These are phyloP conservation scores for Colletotrichum sidae DNA, from an alignment of 2,329 filamentous ascomycete species.

Conservation along the genomic window DNA sequence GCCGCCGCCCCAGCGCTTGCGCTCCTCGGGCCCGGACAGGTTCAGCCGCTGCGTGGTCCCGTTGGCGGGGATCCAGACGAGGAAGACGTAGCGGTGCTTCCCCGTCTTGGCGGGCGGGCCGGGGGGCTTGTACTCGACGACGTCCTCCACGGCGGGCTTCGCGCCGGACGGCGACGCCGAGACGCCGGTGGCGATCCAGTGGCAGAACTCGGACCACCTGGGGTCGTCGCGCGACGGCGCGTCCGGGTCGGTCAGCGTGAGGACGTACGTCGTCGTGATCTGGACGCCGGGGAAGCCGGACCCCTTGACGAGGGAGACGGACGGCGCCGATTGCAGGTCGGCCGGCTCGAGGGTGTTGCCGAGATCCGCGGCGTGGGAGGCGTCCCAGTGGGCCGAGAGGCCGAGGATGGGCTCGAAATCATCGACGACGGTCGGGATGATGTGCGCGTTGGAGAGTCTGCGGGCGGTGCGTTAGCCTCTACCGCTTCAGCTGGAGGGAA, in stretches of 20 bases:
- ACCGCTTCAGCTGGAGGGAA: neutral
- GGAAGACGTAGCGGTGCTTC: slow-evolving; percentile 57
- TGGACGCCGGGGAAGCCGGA: slow-evolving; percentile 34
- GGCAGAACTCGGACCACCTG: slow-evolving; percentile 59
- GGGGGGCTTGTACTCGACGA: slow-evolving; percentile 55
- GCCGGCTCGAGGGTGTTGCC: slow-evolving; percentile 35
- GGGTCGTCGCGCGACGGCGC: slow-evolving; percentile 55
- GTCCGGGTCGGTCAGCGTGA: slow-evolving; percentile 56
- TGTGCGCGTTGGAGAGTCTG: slow-evolving; percentile 33
- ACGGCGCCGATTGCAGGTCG: slow-evolving; percentile 31
- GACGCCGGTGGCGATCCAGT: slow-evolving; percentile 54
- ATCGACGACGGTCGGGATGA: slow-evolving; percentile 37
- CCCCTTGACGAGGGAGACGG: slow-evolving; percentile 24
- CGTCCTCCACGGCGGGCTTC: slow-evolving; percentile 45
- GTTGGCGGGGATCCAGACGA: slow-evolving; percentile 53
- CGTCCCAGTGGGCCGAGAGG: slow-evolving; percentile 34
- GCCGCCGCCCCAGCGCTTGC: slow-evolving; percentile 54
- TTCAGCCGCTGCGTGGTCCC: slow-evolving; percentile 50
- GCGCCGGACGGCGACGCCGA: slow-evolving; percentile 38
- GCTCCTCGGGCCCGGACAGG: slow-evolving; percentile 48
- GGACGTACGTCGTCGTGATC: slow-evolving; percentile 43
- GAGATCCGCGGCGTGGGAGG: slow-evolving; percentile 29
- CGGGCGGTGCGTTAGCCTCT: slow-evolving; percentile 5
- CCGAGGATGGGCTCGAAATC: slow-evolving; percentile 38
- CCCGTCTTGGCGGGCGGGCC: slow-evolving; percentile 55